phyloP scores from a whole-genome alignment of 2,329 filamentous ascomycete species.

The Hypomyces perniciosus region DNA sequence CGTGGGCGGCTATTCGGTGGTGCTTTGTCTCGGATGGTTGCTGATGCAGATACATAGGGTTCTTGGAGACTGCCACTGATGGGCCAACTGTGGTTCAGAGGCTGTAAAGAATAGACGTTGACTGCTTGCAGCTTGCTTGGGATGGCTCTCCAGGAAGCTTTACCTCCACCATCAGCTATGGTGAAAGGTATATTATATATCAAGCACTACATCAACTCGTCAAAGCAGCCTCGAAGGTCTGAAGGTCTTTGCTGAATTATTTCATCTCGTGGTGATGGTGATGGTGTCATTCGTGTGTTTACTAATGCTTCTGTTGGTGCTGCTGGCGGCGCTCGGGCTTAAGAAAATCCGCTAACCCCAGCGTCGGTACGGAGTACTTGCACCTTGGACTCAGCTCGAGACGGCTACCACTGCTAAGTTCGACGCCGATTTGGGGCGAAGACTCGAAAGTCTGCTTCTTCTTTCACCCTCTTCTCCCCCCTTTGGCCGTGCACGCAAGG shows the following conservation, averaged over 20 bases:
- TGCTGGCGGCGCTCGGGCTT: slow-evolving; percentile 3
- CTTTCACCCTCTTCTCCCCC: slow-evolving; percentile 1
- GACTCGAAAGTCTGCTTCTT: slow-evolving; percentile 9
- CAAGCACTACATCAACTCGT: too few species aligned
- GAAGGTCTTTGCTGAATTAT: too few species aligned
- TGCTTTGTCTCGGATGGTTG: too few species aligned
- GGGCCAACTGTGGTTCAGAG: too few species aligned
- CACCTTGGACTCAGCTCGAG: slow-evolving; percentile 1
- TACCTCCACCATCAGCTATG: background rate
- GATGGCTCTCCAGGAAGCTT: background rate
- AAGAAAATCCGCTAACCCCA: slow-evolving; percentile 7
- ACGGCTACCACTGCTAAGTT: slow-evolving; percentile 2
- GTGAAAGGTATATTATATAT: too few species aligned
- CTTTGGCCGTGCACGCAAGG: slow-evolving; percentile 15
- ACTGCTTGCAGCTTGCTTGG: background rate
- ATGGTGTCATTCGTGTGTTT: too few species aligned
- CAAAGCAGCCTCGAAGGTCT: too few species aligned
- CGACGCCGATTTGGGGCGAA: slow-evolving; percentile 5
- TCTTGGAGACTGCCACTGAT: too few species aligned
- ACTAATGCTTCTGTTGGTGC: background rate
- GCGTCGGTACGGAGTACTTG: background rate
- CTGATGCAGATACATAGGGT: too few species aligned
- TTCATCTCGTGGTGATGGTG: too few species aligned
- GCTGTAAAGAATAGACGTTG: background rate
- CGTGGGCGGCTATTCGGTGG: too few species aligned